These are phyloP conservation scores for Candida dubliniensis DNA, from an alignment of 1,139 yeast species.

Conservation along the genomic window DNA sequence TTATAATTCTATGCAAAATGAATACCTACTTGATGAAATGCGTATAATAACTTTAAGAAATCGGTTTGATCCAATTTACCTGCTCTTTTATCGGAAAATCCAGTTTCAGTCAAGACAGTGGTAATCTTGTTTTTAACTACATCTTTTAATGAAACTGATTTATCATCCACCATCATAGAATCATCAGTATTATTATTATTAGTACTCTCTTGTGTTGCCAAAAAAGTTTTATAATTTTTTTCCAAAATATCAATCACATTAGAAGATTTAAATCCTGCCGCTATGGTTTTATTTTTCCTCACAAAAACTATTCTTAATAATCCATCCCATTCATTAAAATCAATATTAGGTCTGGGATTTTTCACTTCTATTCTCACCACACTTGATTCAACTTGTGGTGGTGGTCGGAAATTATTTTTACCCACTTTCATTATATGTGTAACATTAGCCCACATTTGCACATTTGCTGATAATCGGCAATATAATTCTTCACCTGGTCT, in stretches of 20 bases:
- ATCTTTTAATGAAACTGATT: conserved; percentile 35
- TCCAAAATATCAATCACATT: conserved; percentile 85
- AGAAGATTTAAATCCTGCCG: conserved; percentile 87
- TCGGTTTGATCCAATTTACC: conserved; percentile 95
- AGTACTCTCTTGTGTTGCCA: conserved; percentile 57
- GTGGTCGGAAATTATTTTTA: conserved; percentile 93
- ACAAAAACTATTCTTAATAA: conserved; percentile 85
- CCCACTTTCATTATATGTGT: conserved; percentile 99
- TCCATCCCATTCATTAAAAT: conserved; percentile 97
- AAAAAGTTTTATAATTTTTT: conserved; percentile 79
- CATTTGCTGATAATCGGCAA: conserved; percentile 92
- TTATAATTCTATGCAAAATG: conserved; percentile 69
- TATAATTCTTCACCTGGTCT: conserved; percentile 93
- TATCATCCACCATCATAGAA: conserved; percentile 54
- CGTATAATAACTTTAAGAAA: conserved; percentile 80
- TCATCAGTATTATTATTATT: too few species aligned
- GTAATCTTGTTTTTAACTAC: conserved; percentile 60
- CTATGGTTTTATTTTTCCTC: conserved; percentile 87
- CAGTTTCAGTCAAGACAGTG: conserved; percentile 75
- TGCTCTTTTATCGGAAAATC: conserved; percentile 80
- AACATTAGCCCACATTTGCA: conserved; percentile 99
- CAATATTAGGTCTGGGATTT: conserved; percentile 87
- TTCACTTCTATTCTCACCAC: conserved; percentile 93
- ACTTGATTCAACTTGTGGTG: conserved; percentile 97
- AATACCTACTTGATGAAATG: conserved; percentile 95